phyloP scores from a whole-genome alignment of 2,329 filamentous ascomycete species.

The Trichoderma guizhouense region DNA sequence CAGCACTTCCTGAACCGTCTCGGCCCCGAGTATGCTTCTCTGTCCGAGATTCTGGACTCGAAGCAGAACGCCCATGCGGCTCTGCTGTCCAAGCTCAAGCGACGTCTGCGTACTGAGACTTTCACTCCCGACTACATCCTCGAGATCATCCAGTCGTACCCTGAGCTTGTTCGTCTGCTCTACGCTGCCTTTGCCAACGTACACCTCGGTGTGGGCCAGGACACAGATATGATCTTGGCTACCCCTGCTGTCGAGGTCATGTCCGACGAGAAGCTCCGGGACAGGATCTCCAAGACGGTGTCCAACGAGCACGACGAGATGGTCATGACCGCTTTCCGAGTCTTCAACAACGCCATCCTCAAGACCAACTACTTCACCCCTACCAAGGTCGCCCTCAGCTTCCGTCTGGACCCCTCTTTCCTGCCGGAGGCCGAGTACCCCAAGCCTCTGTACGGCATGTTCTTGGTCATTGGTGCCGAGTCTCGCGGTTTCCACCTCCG shows the following conservation, averaged over 20 bases:
- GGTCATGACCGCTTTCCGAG: slow-evolving; percentile 94
- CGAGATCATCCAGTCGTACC: slow-evolving; percentile 92
- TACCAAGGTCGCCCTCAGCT: slow-evolving; percentile 96
- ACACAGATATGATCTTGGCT: slow-evolving; percentile 46
- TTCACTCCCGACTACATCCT: slow-evolving; percentile 98
- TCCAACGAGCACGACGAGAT: slow-evolving; percentile 94
- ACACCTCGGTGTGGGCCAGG: slow-evolving; percentile 60
- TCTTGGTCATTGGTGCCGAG: slow-evolving; percentile 94
- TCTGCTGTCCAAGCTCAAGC: slow-evolving; percentile 90
- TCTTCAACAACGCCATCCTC: slow-evolving; percentile 89
- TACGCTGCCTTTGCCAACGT: slow-evolving; percentile 90
- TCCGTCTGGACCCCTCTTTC: slow-evolving; percentile 87
- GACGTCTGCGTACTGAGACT: slow-evolving; percentile 88
- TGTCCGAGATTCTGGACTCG: slow-evolving; percentile 74
- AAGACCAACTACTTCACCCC: slow-evolving; percentile 99
- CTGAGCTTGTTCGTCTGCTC: slow-evolving; percentile 77
- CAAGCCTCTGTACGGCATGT: slow-evolving; percentile 94
- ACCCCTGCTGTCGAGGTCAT: slow-evolving; percentile 65
- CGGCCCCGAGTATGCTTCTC: slow-evolving; percentile 84
- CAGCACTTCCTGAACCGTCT: slow-evolving; percentile 97
- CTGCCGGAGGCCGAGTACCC: slow-evolving; percentile 90
- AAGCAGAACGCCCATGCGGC: slow-evolving; percentile 83
- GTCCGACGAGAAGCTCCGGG: slow-evolving; percentile 68
- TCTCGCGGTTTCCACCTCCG: slow-evolving; percentile 96
- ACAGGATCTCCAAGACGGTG: slow-evolving; percentile 74